A percentile compares a stretch with the other conserved stretches of the same genome.
These are phyloP conservation scores for Streptanthus diversifolius DNA, from an alignment of 345 rosid genomes.

Conservation along the genomic window DNA sequence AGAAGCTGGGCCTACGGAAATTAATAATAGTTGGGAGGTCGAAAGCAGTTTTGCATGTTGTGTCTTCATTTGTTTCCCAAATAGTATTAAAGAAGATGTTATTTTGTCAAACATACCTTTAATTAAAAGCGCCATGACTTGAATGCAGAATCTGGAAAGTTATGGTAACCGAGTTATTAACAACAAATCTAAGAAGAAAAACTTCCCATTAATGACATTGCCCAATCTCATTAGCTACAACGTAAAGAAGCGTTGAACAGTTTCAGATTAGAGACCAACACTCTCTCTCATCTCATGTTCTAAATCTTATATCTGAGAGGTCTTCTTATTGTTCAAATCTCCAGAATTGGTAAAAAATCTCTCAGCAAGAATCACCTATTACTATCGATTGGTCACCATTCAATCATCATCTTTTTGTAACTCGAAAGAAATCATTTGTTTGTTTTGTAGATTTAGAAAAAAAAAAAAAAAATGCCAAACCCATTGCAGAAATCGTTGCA, in stretches of 20 bases:
- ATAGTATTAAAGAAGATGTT: not conserved
- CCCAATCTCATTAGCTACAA: not conserved
- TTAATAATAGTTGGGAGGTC: too few relatives aligned
- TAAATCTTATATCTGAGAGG: not conserved
- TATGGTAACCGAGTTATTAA: constrained; percentile 6
- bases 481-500: constrained; percentile 60
- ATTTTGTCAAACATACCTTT: too few relatives aligned
- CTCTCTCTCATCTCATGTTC: not conserved
- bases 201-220: constrained; percentile 3
- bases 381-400: too few relatives aligned
- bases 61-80: not conserved
- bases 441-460: not conserved
- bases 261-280: constrained; percentile 19
- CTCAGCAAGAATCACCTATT: not conserved
- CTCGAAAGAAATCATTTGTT: not conserved
- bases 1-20: not conserved
- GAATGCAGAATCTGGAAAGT: constrained; percentile 32
- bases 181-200: constrained; percentile 4
- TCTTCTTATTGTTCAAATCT: not conserved
- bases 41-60: too few relatives aligned
- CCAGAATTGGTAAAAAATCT: constrained; percentile 18
- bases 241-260: constrained; percentile 27
- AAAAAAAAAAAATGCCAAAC: constrained; percentile 50
- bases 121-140: constrained; percentile 3
- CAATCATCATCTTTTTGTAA: too few relatives aligned